A percentile compares a stretch with the other conserved stretches of the same genome.
These are phyloP conservation scores for Tylopilus sp. DNA, from an alignment of 768 basidiomycete species.

Conservation along the genomic window DNA sequence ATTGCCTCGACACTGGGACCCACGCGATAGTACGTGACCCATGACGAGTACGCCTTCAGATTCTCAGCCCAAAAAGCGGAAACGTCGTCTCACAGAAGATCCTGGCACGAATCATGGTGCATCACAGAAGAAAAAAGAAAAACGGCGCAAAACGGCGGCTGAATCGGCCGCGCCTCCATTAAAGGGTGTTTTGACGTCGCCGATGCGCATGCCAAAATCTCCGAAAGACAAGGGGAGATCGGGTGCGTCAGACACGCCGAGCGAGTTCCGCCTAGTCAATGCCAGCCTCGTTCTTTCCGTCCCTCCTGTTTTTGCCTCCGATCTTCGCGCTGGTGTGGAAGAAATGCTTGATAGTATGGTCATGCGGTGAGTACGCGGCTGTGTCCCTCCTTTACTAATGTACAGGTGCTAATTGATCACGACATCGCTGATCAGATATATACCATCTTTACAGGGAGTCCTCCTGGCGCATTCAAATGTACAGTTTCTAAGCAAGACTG, in stretches of 20 bases:
- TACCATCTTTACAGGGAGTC: conserved; percentile 83
- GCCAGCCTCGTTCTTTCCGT: conserved; percentile 72
- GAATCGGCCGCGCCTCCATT: neutral
- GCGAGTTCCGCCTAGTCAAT: conserved; percentile 60
- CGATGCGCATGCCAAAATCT: conserved; percentile 21
- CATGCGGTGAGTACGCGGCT: conserved; percentile 68
- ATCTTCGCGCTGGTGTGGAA: conserved; percentile 70
- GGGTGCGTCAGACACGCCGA: conserved; percentile 27
- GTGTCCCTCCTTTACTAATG: neutral
- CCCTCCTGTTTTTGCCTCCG: conserved; percentile 74
- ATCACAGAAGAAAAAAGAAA: conserved; percentile 37
- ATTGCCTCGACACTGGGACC: neutral
- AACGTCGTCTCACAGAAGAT: conserved; percentile 32
- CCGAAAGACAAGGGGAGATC: conserved; percentile 38
- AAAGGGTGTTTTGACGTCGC: conserved; percentile 9
- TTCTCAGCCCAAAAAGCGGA: conserved; percentile 48
- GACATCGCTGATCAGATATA: conserved; percentile 56
- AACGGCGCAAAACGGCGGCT: conserved; percentile 20
- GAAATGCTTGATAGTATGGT: conserved; percentile 94
- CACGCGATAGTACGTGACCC: neutral
- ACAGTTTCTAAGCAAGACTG: conserved; percentile 58
- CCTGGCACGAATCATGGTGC: conserved; percentile 18
- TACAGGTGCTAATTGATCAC: neutral
- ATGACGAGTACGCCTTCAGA: conserved; percentile 11
- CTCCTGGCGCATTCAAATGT: conserved; percentile 83